Evolutionary conservation across 306 rosid species (phyloP).

Genomic region (Bauhinia variegata): DNA sequence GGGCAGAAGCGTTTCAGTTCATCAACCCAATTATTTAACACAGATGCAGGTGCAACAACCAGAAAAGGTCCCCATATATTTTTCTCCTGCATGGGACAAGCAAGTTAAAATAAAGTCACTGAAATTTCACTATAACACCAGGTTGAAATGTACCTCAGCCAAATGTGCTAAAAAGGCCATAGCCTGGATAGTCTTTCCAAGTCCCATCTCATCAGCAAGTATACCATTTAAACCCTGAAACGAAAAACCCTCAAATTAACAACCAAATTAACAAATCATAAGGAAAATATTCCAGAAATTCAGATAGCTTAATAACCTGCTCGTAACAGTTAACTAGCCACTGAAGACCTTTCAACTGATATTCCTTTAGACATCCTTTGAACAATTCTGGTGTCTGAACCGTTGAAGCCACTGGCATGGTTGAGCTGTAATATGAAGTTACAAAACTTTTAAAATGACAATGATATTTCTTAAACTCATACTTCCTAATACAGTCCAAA

Average conservation of each 20-base stretch:
- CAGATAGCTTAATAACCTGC: slow-evolving; percentile 67
- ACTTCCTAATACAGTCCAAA: slow-evolving; percentile 28
- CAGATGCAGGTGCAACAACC: slow-evolving; percentile 97
- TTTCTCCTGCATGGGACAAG: slow-evolving; percentile 72
- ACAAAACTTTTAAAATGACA: slow-evolving; percentile 38
- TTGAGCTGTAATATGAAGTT: slow-evolving; percentile 68
- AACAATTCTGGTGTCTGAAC: slow-evolving; percentile 90
- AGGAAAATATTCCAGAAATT: slow-evolving; percentile 10
- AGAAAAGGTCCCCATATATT: slow-evolving; percentile 99
- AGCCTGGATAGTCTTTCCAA: slow-evolving; percentile 98
- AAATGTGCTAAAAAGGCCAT: slow-evolving; percentile 98
- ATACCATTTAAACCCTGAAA: slow-evolving; percentile 95
- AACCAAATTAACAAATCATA: slow-evolving; percentile 30
- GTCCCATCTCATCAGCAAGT: slow-evolving; percentile 99
- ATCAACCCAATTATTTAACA: slow-evolving; percentile 97
- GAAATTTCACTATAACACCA: slow-evolving; percentile 19
- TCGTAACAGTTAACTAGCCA: slow-evolving; percentile 99
- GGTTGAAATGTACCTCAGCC: slow-evolving; percentile 73
- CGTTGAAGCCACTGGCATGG: slow-evolving; percentile 97
- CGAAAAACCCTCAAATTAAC: slow-evolving; percentile 34
- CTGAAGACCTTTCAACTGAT: slow-evolving; percentile 96
- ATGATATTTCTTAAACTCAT: slow-evolving; percentile 22
- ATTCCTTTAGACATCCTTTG: slow-evolving; percentile 83
- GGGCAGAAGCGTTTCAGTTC: slow-evolving; percentile 98
- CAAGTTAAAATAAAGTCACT: slow-evolving; percentile 40